Percentiles rank a stretch among this genome's conserved stretches.
Evolutionary conservation across 306 rosid genomes (phyloP).

Genomic region (Acacia melanoxylon): DNA sequence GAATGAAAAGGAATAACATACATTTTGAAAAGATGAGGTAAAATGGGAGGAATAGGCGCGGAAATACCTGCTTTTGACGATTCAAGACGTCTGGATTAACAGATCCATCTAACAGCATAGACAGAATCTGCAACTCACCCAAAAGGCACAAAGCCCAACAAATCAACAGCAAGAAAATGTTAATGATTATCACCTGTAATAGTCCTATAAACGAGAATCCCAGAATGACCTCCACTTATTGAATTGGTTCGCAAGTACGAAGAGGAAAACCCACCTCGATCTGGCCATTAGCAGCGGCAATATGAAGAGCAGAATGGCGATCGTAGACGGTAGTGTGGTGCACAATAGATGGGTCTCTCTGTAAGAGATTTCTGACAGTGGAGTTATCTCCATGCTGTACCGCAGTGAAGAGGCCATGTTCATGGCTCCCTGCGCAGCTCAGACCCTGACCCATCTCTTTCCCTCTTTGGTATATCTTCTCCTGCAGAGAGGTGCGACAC

Average conservation of each 20-base stretch:
- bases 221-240: slow-evolving; percentile 22
- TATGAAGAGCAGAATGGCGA: slow-evolving; percentile 83
- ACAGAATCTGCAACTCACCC: slow-evolving; percentile 57
- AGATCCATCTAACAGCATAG: slow-evolving; percentile 73
- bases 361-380: slow-evolving; percentile 50
- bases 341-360: slow-evolving; percentile 54
- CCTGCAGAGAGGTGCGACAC: slow-evolving; percentile 28
- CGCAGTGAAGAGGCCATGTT: slow-evolving; percentile 77
- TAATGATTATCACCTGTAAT: neutral
- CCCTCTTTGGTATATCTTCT: neutral
- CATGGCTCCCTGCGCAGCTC: slow-evolving; percentile 76
- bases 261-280: slow-evolving; percentile 60
- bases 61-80: slow-evolving; percentile 86
- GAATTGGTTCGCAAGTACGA: neutral
- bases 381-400: slow-evolving; percentile 70
- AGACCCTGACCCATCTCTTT: slow-evolving; percentile 86
- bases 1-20: slow-evolving; percentile 18
- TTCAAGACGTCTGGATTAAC: slow-evolving; percentile 81
- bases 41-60: neutral
- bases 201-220: neutral
- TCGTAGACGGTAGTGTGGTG: slow-evolving; percentile 73
- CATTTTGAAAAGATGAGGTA: neutral
- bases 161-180: slow-evolving; percentile 18
- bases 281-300: slow-evolving; percentile 97
- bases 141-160: slow-evolving; percentile 18